Base-by-base conservation (phyloP, 176 grass and related monocot genomes). In the Calamus simplicifolius region DNA sequence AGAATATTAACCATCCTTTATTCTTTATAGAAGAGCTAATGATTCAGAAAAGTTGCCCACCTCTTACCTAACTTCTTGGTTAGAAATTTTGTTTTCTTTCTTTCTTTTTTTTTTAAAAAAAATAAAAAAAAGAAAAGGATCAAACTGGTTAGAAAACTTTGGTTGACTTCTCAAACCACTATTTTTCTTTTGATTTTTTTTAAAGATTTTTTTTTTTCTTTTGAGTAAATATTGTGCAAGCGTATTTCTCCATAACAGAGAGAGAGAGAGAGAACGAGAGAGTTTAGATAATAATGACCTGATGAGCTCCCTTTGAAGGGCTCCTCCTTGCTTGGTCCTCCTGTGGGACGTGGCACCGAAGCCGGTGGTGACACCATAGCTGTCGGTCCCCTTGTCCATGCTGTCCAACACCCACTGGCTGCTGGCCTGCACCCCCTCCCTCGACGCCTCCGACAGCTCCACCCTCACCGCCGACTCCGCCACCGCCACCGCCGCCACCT, bases 241-340 rank as follows among this genome's bases (percentile, higher is more conserved):
- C 8, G 35, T 4, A 25, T 28, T 18, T 56, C 23, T 60, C 29
- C 7, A 5, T 7, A 7, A 14, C 3, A 21, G 61, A 63, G 8
- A 25, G 19, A 63, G 18, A 63, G 29, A 48, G 59, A 61, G 31
- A 23, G 56, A 25, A 35, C 0, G 60, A 6, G 8, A 5, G 5
- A 17, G 23, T 8, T 86, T 43, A 13, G 35, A 0, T 43, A 10
- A 13, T 43, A 13, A 8, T 43, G 1, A 96, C 92, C 92, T 97
- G 75, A 97, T 89, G 50, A 97, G 92, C 66, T 97, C 92, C 38
- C 77, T 85, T 49, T 97, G 92, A 25, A 97, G 87, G 35, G 74
- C 71, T n/a, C 73, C 78, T 23, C 89, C 85, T 64, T 95, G 73
- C 85, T 89, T 88, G 48, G 89, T 95, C 1, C 89, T 48, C 5